A percentile compares a stretch with the other conserved stretches of the same genome.
These are phyloP conservation scores for Dactylellina sp. DNA, from an alignment of 2,329 filamentous ascomycete species.

Conservation along the genomic window DNA sequence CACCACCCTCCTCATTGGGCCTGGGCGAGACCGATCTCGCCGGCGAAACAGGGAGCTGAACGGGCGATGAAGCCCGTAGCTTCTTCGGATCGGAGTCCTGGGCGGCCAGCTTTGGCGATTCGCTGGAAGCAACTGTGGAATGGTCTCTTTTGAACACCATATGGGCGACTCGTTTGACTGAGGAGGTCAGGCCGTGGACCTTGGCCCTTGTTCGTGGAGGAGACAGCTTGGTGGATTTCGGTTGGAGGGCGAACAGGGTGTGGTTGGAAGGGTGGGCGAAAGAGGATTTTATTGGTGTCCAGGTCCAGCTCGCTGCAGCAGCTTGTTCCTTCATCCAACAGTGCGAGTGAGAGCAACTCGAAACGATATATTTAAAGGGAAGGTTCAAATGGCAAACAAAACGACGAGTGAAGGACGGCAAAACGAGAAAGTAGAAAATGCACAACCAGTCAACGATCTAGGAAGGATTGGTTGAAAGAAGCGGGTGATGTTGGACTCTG, in stretches of 20 bases:
- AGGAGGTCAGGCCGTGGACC: conserved; percentile 56
- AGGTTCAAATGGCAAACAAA: neutral
- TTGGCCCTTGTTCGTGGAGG: conserved; percentile 56
- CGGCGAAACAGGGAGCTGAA: conserved; percentile 39
- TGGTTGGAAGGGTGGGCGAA: conserved; percentile 31
- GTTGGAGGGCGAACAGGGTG: conserved; percentile 56
- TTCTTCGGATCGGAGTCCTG: conserved; percentile 54
- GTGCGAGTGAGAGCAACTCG: conserved; percentile 13
- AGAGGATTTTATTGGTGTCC: conserved; percentile 53
- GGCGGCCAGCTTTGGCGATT: conserved; percentile 43
- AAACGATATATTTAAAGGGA: neutral
- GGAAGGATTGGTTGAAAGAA: neutral
- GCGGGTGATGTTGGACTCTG: no score
- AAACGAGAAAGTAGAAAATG: neutral
- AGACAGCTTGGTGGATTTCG: conserved; percentile 50
- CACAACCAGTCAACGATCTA: neutral
- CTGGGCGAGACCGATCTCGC: conserved; percentile 33
- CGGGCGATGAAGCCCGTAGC: conserved; percentile 51
- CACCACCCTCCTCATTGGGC: conserved; percentile 29
- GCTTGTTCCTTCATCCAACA: conserved; percentile 36
- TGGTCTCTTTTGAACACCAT: conserved; percentile 57
- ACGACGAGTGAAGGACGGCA: neutral
- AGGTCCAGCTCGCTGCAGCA: conserved; percentile 28
- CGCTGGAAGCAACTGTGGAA: conserved; percentile 45
- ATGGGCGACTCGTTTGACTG: conserved; percentile 56